Conservation (phyloP, 1,284 basidiomycete genomes). For the Pyrrhoderma noxium region DNA sequence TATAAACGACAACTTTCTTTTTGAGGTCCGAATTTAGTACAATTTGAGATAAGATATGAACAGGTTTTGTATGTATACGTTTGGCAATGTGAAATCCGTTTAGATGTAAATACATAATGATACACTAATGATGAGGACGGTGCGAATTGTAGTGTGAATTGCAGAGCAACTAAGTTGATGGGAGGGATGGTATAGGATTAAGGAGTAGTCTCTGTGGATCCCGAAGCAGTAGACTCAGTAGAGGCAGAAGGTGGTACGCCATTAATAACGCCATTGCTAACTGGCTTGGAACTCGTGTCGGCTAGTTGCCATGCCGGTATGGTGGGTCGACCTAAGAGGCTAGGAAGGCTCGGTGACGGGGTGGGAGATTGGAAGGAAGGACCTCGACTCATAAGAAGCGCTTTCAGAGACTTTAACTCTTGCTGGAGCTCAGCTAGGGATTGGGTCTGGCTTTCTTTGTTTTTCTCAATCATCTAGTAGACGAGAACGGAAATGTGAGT, state of each 20-base stretch:
- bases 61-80: no score
- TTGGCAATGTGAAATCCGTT: no score
- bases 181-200: no score
- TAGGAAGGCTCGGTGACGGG: constrained; percentile 40
- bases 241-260: background rate
- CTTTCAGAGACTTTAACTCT: constrained; percentile 92
- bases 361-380: constrained; percentile 40
- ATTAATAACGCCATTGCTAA: background rate
- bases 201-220: no score
- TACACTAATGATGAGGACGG: no score
- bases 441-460: constrained; percentile 75
- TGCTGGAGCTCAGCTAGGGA: constrained; percentile 83
- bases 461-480: constrained; percentile 86
- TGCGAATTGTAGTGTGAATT: no score
- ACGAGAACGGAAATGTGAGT: background rate
- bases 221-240: background rate
- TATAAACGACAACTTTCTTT: no score
- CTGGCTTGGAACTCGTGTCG: background rate
- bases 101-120: no score
- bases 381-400: constrained; percentile 78
- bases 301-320: constrained; percentile 87
- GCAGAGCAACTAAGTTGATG: no score
- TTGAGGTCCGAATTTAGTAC: no score
- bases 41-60: no score
- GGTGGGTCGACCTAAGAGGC: constrained; percentile 54